These are phyloP conservation scores for Combretum micranthum DNA, from an alignment of 345 rosid species.

Conservation along the genomic window DNA sequence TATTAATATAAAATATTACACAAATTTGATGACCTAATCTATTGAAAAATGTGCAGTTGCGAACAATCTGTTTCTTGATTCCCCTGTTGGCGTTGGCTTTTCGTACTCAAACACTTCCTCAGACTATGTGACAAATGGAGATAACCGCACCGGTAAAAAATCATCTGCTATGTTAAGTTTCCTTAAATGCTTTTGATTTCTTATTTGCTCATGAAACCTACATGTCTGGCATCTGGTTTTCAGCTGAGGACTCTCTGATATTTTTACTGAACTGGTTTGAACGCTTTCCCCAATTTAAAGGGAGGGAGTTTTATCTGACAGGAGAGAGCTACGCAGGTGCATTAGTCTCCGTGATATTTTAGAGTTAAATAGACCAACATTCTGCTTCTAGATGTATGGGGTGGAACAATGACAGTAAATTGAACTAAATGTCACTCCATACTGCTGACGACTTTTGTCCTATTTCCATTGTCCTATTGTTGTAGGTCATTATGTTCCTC, in stretches of 20 bases:
- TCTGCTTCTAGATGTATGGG: background rate
- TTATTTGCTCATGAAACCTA: slow-evolving; percentile 5
- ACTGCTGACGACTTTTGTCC: no score
- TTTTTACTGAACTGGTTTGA: slow-evolving; percentile 86
- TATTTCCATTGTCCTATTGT: background rate
- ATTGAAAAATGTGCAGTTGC: slow-evolving; percentile 48
- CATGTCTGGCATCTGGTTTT: slow-evolving; percentile 14
- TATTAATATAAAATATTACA: no score
- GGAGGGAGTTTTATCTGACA: slow-evolving; percentile 73
- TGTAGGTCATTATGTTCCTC: slow-evolving; percentile 95
- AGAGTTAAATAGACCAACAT: background rate
- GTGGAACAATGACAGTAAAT: no score
- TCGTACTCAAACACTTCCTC: slow-evolving; percentile 87
- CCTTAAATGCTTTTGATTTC: background rate
- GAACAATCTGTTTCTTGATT: slow-evolving; percentile 75
- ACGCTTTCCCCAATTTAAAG: slow-evolving; percentile 82
- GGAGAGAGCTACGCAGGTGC: slow-evolving; percentile 96
- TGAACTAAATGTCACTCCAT: no score
- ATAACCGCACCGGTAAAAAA: slow-evolving; percentile 47
- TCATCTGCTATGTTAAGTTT: slow-evolving; percentile 12
- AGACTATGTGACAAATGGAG: slow-evolving; percentile 34
- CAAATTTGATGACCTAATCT: slow-evolving; percentile 2
- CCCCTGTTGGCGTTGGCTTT: slow-evolving; percentile 93
- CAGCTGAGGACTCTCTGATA: slow-evolving; percentile 67
- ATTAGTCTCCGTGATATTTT: background rate